phyloP scores from a whole-genome alignment of 306 rosid species.

The Astragalus glycyphyllos region DNA sequence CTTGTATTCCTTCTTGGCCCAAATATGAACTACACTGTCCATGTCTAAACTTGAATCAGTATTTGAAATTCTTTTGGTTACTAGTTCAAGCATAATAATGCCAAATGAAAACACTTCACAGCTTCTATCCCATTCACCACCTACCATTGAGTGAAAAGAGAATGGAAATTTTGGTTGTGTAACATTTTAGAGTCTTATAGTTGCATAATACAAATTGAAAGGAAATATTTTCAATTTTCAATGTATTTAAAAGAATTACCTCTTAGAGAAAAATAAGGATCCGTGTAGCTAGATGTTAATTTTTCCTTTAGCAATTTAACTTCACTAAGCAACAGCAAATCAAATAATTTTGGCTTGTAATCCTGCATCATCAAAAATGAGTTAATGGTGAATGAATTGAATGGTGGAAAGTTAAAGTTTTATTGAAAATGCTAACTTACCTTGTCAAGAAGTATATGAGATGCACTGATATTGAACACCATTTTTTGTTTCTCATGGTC shows the following conservation, averaged over 20 bases:
- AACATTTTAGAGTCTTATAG: not conserved
- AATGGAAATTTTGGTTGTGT: not conserved
- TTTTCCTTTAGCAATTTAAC: conserved; percentile 44
- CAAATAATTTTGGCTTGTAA: conserved; percentile 56
- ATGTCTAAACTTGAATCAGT: conserved; percentile 1
- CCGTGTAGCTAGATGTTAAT: conserved; percentile 40
- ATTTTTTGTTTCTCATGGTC: conserved; percentile 52
- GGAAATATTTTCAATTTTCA: not conserved
- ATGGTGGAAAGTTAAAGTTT: not conserved
- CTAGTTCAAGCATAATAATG: conserved; percentile 57
- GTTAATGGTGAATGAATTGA: not conserved
- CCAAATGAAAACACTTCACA: conserved; percentile 64
- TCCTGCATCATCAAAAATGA: conserved; percentile 47
- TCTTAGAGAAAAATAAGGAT: conserved; percentile 56
- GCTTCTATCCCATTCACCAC: conserved; percentile 53
- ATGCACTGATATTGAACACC: conserved; percentile 52
- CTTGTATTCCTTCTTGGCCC: conserved; percentile 69
- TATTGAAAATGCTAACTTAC: conserved; percentile 39
- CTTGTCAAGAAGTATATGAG: conserved; percentile 67
- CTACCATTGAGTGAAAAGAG: conserved; percentile 28
- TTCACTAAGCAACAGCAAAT: conserved; percentile 44
- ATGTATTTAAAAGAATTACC: conserved; percentile 45
- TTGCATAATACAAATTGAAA: not conserved
- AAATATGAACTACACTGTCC: conserved; percentile 51
- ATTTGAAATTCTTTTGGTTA: conserved; percentile 52